These are phyloP conservation scores for Akebia trifoliata DNA, from an alignment of 164 flowering plant species.

Conservation along the genomic window DNA sequence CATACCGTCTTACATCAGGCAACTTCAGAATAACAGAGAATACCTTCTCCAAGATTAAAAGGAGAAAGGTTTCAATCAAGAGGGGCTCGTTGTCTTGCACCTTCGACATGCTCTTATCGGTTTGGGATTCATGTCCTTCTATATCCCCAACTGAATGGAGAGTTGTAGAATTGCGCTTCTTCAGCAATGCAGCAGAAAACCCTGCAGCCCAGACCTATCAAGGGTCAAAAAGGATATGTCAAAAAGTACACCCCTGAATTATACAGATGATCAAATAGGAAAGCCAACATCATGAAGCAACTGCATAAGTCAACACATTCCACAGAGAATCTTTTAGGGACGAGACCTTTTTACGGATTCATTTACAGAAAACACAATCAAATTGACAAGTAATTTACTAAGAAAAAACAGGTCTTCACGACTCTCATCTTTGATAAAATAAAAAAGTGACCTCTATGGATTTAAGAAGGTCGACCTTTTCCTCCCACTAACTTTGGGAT, in stretches of 20 bases:
- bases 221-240: slow-evolving; percentile 3
- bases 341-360: not conserved
- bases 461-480: too few relatives aligned
- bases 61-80: slow-evolving; percentile 42
- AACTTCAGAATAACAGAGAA: slow-evolving; percentile 48
- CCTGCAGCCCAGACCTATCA: slow-evolving; percentile 97
- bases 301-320: slow-evolving; percentile 1
- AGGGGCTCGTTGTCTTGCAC: slow-evolving; percentile 33
- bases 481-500: too few relatives aligned
- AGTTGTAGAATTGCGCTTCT: slow-evolving; percentile 58
- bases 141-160: slow-evolving; percentile 22
- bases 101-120: slow-evolving; percentile 19
- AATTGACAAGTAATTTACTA: too few relatives aligned
- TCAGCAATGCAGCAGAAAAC: slow-evolving; percentile 77
- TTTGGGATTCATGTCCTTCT: slow-evolving; percentile 23
- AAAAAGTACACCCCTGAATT: not conserved
- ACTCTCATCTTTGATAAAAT: too few relatives aligned
- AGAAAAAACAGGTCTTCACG: too few relatives aligned
- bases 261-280: slow-evolving; percentile 5
- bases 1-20: slow-evolving; percentile 68
- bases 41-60: slow-evolving; percentile 50
- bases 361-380: not conserved
- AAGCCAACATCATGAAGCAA: slow-evolving; percentile 1
- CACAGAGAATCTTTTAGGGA: not conserved
- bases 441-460: too few relatives aligned